Evolutionary conservation across 805 yeast species (phyloP).

Genomic region (Lachancea cidri): DNA sequence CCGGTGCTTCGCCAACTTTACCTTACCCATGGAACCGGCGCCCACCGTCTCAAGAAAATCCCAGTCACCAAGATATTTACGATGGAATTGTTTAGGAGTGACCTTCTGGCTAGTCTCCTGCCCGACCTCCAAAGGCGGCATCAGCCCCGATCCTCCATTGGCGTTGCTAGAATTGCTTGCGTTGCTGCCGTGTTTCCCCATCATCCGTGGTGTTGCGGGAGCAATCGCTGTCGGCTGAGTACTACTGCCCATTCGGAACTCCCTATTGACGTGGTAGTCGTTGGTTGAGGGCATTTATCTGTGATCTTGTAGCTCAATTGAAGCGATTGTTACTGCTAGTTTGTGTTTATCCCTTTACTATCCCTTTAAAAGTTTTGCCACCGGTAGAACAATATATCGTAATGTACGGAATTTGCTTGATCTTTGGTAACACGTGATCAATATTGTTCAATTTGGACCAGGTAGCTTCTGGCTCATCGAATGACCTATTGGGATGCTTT

Average conservation of each 20-base stretch:
- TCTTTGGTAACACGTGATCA: no score
- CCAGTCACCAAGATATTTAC: constrained; percentile 95
- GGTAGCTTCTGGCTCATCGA: no score
- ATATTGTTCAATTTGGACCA: not conserved
- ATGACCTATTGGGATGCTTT: no score
- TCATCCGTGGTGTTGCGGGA: constrained; percentile 33
- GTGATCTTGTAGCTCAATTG: not conserved
- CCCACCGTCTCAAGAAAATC: constrained; percentile 92
- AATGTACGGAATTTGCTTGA: no score
- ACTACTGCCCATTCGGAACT: constrained; percentile 25
- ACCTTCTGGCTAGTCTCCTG: constrained; percentile 6
- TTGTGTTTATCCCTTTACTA: not conserved
- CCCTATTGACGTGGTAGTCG: constrained; percentile 28
- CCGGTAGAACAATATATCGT: no score
- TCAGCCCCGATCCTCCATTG: constrained; percentile 13
- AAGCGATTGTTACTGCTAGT: not conserved
- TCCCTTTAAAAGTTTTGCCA: not conserved
- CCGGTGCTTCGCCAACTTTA: constrained; percentile 84
- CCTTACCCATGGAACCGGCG: constrained; percentile 99
- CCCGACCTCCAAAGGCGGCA: constrained; percentile 22
- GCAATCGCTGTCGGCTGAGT: constrained; percentile 16
- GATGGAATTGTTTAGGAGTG: constrained; percentile 49
- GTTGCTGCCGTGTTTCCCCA: constrained; percentile 22
- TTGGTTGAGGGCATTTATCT: constrained; percentile 19
- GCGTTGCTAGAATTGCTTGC: constrained; percentile 7